Evolutionary conservation across 2,329 filamentous ascomycete genomes (phyloP).

Genomic region (Mycosphaerella arachidis): DNA sequence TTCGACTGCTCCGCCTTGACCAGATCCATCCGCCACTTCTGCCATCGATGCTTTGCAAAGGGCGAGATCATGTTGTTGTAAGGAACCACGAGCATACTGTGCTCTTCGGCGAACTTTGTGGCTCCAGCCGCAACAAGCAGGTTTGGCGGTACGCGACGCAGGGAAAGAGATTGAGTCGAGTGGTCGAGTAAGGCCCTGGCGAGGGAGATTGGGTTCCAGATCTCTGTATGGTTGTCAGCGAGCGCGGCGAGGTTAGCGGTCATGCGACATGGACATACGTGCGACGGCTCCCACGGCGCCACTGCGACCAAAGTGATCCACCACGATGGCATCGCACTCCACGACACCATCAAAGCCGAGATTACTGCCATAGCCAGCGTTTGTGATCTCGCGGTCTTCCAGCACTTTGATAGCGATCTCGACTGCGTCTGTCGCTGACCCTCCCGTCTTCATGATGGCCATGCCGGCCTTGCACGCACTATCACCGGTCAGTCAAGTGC

Average conservation of each 20-base stretch:
- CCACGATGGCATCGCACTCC: conserved; percentile 89
- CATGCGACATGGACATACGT: conserved; percentile 54
- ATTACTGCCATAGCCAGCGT: conserved; percentile 94
- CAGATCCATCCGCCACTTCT: conserved; percentile 71
- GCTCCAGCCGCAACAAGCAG: conserved; percentile 83
- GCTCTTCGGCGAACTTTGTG: conserved; percentile 75
- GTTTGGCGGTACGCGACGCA: conserved; percentile 87
- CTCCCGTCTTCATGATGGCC: conserved; percentile 72
- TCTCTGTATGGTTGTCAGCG: conserved; percentile 52
- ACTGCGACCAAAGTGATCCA: conserved; percentile 86
- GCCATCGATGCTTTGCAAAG: conserved; percentile 71
- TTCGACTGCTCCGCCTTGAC: conserved; percentile 54
- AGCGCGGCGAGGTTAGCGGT: neutral
- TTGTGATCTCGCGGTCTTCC: conserved; percentile 93
- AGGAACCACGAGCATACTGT: conserved; percentile 68
- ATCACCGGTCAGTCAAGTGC: conserved; percentile 18
- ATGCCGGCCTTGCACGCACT: conserved; percentile 84
- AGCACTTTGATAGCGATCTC: conserved; percentile 83
- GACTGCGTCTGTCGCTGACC: conserved; percentile 78
- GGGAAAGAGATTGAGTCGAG: conserved; percentile 70
- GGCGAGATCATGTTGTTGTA: conserved; percentile 76
- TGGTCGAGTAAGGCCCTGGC: conserved; percentile 78
- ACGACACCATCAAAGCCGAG: conserved; percentile 84
- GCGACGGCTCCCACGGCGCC: conserved; percentile 88
- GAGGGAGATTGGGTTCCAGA: conserved; percentile 87